These are phyloP conservation scores for Dryadomyces quercus-mongolicae DNA, from an alignment of 2,329 filamentous ascomycete genomes.

Conservation along the genomic window DNA sequence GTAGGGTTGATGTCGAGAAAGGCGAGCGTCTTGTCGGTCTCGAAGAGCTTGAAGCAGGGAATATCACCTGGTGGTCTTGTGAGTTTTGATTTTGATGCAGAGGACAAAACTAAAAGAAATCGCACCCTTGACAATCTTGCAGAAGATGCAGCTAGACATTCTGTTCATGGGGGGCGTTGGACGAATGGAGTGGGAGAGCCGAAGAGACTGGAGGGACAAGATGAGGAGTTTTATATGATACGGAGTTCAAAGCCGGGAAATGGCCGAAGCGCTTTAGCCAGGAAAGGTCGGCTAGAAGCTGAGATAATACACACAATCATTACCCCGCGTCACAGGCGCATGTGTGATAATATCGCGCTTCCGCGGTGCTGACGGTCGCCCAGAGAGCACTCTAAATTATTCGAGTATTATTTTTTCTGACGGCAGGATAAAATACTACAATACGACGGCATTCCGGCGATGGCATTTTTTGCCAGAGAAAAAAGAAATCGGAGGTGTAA, in stretches of 20 bases:
- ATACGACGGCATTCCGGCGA: not conserved
- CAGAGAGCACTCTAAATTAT: too few species aligned
- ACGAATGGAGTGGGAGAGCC: not conserved
- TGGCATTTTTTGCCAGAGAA: not conserved
- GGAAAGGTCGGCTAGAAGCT: too few species aligned
- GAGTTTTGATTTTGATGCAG: not conserved
- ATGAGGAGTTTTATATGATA: too few species aligned
- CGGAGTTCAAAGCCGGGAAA: too few species aligned
- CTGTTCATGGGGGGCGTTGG: conserved; percentile 14
- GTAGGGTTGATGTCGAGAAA: conserved; percentile 95
- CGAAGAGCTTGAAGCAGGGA: conserved; percentile 90
- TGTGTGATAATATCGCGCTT: too few species aligned
- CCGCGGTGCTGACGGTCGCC: too few species aligned
- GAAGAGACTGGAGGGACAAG: not conserved
- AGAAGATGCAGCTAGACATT: conserved; percentile 80
- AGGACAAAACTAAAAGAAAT: not conserved
- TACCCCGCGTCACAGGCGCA: too few species aligned
- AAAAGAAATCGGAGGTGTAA: not conserved
- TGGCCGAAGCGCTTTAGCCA: too few species aligned
- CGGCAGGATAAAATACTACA: too few species aligned
- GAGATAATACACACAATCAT: too few species aligned
- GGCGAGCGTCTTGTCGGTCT: conserved; percentile 84
- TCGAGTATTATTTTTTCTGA: too few species aligned
- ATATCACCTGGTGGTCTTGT: conserved; percentile 63
- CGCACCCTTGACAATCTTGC: conserved; percentile 89